Base-by-base conservation (phyloP, 1,284 basidiomycete species). In the Cutaneotrichosporon spelunceum region DNA sequence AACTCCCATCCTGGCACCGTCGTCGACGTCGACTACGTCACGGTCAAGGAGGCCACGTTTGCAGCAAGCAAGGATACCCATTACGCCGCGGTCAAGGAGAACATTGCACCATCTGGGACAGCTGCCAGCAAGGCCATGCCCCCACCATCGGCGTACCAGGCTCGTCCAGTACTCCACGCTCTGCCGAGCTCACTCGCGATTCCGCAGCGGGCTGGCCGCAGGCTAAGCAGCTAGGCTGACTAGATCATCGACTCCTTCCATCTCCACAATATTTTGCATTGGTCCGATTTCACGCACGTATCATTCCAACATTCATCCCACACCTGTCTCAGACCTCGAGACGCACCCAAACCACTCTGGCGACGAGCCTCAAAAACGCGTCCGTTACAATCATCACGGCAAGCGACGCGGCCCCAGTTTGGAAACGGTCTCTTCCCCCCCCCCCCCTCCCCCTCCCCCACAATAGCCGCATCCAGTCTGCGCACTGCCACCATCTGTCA, bases 71-170 rank as follows among this genome's bases (percentile, higher is more conserved):
- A 33, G 30, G 16, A 27, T 21, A n/a, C 14, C 56, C 55, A 61
- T 56, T 66, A 65, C 16, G 63, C 68, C 30, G 62, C 67, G 19
- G 68, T 68, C 39, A 78, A 78, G 65, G 77, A 78, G 69, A 78
- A 78, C 69, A 71, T 77, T 59, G 69, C 72, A 5, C 75, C 68
- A 11, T 26, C 70, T 1, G 63, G 61, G 14, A 53, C 64, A 27
- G 48, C 57, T 52, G 49, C 66, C 60, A 62, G 59, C 47, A 59
- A 62, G 57, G 63, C 62, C 36, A 63, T 68, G 60, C 57, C 61
- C 4, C 47, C 61, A 21, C 53, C 59, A 19, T 44, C 58, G n/a
- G 56, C 33, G 13, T 55, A 34, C 33, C 27, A 57, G 24, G 39
- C 63, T 23, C 67, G 73, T 21, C 66, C 69, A 11, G 68, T 62